These are phyloP conservation scores for Phytophthora quininea DNA, from an alignment of 352 stramenopile genomes.

Conservation along the genomic window DNA sequence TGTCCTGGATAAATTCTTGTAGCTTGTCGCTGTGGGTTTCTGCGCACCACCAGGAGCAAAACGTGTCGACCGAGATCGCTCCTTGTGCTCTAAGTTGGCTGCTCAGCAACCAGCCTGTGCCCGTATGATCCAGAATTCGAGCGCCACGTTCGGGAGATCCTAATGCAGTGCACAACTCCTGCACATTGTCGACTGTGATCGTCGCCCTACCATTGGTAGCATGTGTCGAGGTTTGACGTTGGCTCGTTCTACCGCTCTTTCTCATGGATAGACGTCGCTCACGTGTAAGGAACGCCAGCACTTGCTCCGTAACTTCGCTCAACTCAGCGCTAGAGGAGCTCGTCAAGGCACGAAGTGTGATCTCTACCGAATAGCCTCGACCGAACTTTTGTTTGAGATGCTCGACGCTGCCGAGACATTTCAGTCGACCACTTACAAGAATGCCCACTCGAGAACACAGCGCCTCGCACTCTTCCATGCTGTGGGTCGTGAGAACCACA, in stretches of 20 bases:
- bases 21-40: constrained; percentile 47
- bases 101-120: constrained; percentile 47
- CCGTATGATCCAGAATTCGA: constrained; percentile 41
- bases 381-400: constrained; percentile 97
- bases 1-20: constrained; percentile 44
- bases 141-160: constrained; percentile 34
- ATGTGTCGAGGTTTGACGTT: constrained; percentile 12
- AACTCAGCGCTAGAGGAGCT: constrained; percentile 16
- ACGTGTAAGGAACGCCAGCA: constrained; percentile 27
- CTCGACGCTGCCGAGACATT: constrained; percentile 86
- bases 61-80: constrained; percentile 54
- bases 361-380: constrained; percentile 92
- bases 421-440: constrained; percentile 63
- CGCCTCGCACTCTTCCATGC: constrained; percentile 85
- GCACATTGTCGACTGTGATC: constrained; percentile 38
- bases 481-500: constrained; percentile 81
- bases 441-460: constrained; percentile 75
- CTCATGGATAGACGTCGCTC: constrained; percentile 10
- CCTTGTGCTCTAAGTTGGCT: constrained; percentile 50
- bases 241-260: constrained; percentile 18
- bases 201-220: constrained; percentile 8
- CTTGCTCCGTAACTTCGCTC: constrained; percentile 35
- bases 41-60: constrained; percentile 62
- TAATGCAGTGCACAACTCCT: constrained; percentile 38
- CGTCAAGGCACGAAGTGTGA: constrained; percentile 51